phyloP scores from a whole-genome alignment of 495 filamentous ascomycete genomes.

The Clohesyomyces aquaticus region DNA sequence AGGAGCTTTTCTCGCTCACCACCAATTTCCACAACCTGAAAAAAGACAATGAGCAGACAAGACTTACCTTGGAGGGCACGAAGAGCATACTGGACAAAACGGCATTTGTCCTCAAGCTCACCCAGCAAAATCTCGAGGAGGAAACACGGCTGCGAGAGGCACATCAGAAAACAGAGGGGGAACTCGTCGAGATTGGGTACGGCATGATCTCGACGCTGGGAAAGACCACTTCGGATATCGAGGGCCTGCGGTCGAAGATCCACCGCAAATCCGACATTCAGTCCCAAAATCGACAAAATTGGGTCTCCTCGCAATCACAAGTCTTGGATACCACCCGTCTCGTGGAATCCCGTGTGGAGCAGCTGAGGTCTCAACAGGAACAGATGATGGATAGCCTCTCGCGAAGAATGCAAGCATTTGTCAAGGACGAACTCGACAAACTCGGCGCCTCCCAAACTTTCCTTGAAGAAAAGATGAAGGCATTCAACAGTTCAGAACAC shows the following conservation, averaged over 20 bases:
- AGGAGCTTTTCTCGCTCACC: constrained; percentile 84
- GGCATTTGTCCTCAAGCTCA: constrained; percentile 75
- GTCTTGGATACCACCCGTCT: constrained; percentile 73
- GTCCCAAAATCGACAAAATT: constrained; percentile 71
- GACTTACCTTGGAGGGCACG: constrained; percentile 71
- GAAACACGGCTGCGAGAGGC: constrained; percentile 80
- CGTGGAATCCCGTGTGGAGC: constrained; percentile 71
- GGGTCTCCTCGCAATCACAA: constrained; percentile 73
- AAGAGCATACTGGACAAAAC: constrained; percentile 82
- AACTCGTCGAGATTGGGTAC: constrained; percentile 70
- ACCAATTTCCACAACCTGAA: constrained; percentile 82
- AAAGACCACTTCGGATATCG: constrained; percentile 76
- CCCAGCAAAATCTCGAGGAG: constrained; percentile 73
- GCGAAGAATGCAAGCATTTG: constrained; percentile 70
- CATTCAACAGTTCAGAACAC: constrained; percentile 66
- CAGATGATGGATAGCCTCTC: constrained; percentile 68
- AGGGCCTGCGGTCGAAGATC: constrained; percentile 79
- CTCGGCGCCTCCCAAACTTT: constrained; percentile 68
- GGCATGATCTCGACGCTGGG: constrained; percentile 76
- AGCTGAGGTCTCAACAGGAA: constrained; percentile 71
- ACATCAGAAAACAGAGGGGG: constrained; percentile 80
- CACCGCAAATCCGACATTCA: constrained; percentile 83
- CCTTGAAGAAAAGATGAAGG: constrained; percentile 65
- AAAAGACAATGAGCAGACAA: constrained; percentile 80
- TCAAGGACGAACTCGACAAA: constrained; percentile 69